These are phyloP conservation scores for Lanmaoa pseudosensibilis DNA, from an alignment of 768 basidiomycete genomes.

Conservation along the genomic window DNA sequence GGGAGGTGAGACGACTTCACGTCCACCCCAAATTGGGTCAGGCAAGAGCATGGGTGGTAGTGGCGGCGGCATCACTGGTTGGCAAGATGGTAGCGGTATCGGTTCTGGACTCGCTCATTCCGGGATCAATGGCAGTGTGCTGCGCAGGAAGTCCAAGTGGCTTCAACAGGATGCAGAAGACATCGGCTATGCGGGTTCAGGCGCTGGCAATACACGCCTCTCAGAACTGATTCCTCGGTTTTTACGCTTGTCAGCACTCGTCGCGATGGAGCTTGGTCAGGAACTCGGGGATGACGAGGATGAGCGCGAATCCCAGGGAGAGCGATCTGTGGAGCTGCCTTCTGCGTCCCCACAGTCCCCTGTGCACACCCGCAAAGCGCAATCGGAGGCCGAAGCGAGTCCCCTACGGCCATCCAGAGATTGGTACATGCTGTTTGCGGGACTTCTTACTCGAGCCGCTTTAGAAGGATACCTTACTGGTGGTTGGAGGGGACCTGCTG, in stretches of 20 bases:
- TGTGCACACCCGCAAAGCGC: conserved; percentile 21
- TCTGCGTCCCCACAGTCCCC: conserved; percentile 15
- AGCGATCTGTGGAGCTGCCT: conserved; percentile 22
- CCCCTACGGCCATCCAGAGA: conserved; percentile 68
- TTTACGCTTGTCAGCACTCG: conserved; percentile 72
- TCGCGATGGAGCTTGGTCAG: conserved; percentile 73
- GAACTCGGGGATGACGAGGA: conserved; percentile 62
- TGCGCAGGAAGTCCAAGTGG: conserved; percentile 50
- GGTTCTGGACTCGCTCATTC: conserved; percentile 67
- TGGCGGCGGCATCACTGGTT: conserved; percentile 61
- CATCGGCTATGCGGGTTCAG: conserved; percentile 32
- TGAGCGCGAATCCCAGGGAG: conserved; percentile 33
- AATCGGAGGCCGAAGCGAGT: conserved; percentile 40
- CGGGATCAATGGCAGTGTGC: conserved; percentile 53
- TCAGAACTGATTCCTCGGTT: conserved; percentile 70
- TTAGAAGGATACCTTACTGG: conserved; percentile 83
- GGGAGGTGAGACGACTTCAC: conserved; percentile 28
- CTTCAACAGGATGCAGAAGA: conserved; percentile 22
- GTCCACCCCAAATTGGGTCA: conserved; percentile 20
- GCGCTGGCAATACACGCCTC: conserved; percentile 62
- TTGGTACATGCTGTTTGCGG: conserved; percentile 81
- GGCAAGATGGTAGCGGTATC: conserved; percentile 74
- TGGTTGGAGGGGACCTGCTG: conserved; percentile 74
- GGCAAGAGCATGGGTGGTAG: conserved; percentile 30
- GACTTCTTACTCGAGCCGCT: conserved; percentile 78